Conservation (phyloP, 2,329 filamentous ascomycete species). For the Emmonsia crescens region DNA sequence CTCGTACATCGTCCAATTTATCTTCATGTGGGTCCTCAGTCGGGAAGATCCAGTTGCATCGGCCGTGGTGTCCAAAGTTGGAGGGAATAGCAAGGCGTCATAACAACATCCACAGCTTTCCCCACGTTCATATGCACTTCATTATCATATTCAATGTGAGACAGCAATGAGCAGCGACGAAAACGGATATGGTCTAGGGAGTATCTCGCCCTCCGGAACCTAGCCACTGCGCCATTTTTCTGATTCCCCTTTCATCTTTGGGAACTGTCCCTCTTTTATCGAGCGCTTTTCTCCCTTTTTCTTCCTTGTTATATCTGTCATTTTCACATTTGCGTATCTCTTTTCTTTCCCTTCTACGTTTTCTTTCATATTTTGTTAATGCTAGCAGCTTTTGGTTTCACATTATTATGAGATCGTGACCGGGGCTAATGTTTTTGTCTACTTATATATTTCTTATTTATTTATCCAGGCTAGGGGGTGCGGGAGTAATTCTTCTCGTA, state of each 20-base stretch:
- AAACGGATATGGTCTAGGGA: neutral
- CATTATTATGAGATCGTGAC: neutral
- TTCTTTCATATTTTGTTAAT: neutral
- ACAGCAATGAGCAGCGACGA: neutral
- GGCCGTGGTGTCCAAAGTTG: conserved; percentile 12
- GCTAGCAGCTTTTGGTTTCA: neutral
- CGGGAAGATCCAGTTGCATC: conserved; percentile 37
- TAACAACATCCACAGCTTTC: neutral
- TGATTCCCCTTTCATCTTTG: neutral
- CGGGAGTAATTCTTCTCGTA: neutral
- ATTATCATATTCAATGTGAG: neutral
- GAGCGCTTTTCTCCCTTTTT: neutral
- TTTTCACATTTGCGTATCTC: neutral
- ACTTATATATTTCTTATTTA: neutral
- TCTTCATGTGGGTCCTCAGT: conserved; percentile 82
- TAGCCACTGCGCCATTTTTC: neutral
- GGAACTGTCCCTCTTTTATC: neutral
- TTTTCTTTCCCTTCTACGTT: too few relatives aligned
- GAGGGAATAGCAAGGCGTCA: conserved; percentile 2
- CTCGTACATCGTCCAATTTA: conserved; percentile 83
- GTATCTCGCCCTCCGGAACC: neutral
- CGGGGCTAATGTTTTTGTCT: neutral
- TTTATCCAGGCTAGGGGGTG: neutral
- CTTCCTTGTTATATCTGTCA: neutral
- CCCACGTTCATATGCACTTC: neutral